A percentile compares a stretch with the other conserved stretches of the same genome.
Evolutionary conservation across 257 asterid species (phyloP).

Genomic region (Solanum tacnaense): DNA sequence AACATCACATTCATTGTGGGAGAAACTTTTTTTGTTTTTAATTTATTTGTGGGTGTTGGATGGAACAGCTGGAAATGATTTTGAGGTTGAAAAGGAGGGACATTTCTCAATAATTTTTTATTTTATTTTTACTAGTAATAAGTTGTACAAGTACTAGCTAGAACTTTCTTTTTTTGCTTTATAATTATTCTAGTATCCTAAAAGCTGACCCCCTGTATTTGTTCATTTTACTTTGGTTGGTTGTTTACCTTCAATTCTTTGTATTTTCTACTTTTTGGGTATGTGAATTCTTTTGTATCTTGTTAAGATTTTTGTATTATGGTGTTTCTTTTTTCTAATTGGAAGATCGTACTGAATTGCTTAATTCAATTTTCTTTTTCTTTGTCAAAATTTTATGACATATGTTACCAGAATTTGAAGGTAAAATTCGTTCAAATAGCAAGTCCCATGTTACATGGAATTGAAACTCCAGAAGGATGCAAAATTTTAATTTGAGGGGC

Average conservation of each 20-base stretch:
- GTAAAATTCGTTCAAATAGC: background rate
- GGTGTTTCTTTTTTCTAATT: background rate
- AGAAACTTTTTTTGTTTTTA: background rate
- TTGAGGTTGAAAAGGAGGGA: background rate
- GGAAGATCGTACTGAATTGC: background rate
- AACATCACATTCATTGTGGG: constrained; percentile 7
- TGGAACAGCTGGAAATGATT: background rate
- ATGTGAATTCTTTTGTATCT: constrained; percentile 5
- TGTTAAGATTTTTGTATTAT: background rate
- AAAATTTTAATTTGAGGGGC: background rate
- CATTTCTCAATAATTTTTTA: background rate
- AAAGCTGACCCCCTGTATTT: background rate
- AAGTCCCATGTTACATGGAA: background rate
- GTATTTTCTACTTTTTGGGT: background rate
- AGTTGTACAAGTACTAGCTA: background rate
- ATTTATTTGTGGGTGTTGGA: background rate
- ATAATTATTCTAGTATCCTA: background rate
- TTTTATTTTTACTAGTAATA: background rate
- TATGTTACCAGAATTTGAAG: background rate
- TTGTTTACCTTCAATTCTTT: background rate
- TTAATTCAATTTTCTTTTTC: background rate
- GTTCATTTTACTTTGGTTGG: background rate
- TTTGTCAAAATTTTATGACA: background rate
- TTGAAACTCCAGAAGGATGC: background rate
- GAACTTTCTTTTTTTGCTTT: background rate